phyloP scores from a whole-genome alignment of 2,329 filamentous ascomycete genomes.

The Myrmaecium sp. region DNA sequence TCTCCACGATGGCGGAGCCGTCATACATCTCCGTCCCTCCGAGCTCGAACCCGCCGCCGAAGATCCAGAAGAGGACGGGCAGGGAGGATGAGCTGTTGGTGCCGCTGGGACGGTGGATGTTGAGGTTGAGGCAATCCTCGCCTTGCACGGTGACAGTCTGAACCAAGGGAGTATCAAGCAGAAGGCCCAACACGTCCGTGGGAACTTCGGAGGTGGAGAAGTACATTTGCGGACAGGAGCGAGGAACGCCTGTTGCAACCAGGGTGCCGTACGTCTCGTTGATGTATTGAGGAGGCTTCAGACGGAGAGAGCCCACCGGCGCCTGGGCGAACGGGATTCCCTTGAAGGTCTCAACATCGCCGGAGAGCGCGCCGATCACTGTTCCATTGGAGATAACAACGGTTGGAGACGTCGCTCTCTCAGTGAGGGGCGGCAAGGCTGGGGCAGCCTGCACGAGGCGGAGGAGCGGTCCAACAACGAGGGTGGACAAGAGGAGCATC shows the following conservation, averaged over 20 bases:
- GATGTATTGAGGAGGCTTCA: conserved; percentile 50
- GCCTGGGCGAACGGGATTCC: conserved; percentile 62
- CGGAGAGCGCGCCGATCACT: conserved; percentile 31
- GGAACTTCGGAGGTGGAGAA: conserved; percentile 32
- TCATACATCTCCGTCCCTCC: conserved; percentile 24
- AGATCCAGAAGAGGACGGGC: conserved; percentile 33
- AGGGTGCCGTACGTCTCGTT: conserved; percentile 41
- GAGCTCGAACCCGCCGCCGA: conserved; percentile 27
- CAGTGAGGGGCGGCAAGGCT: too few relatives aligned
- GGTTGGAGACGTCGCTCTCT: too few relatives aligned
- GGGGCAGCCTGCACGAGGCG: too few relatives aligned
- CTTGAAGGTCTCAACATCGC: conserved; percentile 48
- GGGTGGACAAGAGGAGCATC: too few relatives aligned
- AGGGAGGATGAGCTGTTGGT: conserved; percentile 21
- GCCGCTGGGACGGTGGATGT: conserved; percentile 24
- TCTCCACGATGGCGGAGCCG: conserved; percentile 20
- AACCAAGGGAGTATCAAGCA: conserved; percentile 23
- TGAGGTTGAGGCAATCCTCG: conserved; percentile 28
- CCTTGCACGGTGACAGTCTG: conserved; percentile 19
- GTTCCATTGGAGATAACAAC: conserved; percentile 41
- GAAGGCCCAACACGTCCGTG: conserved; percentile 17
- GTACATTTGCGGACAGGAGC: conserved; percentile 58
- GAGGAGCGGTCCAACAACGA: too few relatives aligned
- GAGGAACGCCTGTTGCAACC: conserved; percentile 35
- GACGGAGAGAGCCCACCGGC: conserved; percentile 46